These are phyloP conservation scores for Chrysoporthe deuterocubensis DNA, from an alignment of 2,329 filamentous ascomycete species.

Conservation along the genomic window DNA sequence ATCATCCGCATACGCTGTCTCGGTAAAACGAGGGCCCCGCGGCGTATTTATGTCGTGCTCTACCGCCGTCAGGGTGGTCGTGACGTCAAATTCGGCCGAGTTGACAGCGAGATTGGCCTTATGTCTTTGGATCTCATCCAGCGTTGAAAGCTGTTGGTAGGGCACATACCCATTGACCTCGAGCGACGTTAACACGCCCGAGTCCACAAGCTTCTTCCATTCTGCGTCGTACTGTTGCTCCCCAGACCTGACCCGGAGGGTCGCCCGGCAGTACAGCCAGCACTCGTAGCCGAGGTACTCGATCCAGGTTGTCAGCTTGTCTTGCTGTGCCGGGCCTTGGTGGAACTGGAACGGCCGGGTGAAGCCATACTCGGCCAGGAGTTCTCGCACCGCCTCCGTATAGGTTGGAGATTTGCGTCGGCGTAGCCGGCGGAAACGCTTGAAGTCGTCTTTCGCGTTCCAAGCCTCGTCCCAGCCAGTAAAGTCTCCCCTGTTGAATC, in stretches of 20 bases:
- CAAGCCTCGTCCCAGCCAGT: no score
- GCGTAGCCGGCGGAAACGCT: background rate
- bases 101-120: conserved; percentile 30
- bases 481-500: no score
- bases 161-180: conserved; percentile 37
- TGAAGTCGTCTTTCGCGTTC: no score
- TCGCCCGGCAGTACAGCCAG: conserved; percentile 29
- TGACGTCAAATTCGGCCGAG: conserved; percentile 18
- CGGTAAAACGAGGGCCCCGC: background rate
- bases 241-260: background rate
- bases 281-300: conserved; percentile 42
- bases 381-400: conserved; percentile 34
- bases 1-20: conserved; percentile 24
- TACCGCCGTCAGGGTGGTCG: no score
- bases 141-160: background rate
- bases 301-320: conserved; percentile 44
- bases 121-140: conserved; percentile 24
- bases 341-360: conserved; percentile 37
- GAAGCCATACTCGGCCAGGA: conserved; percentile 38
- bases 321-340: conserved; percentile 37
- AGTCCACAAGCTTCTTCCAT: conserved; percentile 41
- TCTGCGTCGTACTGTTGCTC: conserved; percentile 19
- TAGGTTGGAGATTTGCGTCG: conserved; percentile 30
- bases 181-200: conserved; percentile 34
- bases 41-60: no score